Evolutionary conservation across 352 stramenopile genomes (phyloP).

Genomic region (Phytophthora uliginosa): DNA sequence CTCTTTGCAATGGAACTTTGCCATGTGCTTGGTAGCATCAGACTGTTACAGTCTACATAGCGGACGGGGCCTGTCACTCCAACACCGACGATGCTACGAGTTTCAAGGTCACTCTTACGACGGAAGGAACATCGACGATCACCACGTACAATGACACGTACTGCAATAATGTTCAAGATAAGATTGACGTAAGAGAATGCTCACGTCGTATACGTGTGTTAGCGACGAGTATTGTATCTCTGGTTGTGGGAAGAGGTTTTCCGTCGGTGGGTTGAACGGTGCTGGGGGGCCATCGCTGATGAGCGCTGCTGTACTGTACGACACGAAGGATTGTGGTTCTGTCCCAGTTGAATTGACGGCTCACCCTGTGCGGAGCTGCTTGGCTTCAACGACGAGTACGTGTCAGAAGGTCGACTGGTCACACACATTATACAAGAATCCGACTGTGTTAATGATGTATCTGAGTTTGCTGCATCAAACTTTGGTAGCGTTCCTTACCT

Average conservation of each 20-base stretch:
- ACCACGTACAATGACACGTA: slow-evolving; percentile 2
- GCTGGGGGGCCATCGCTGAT: neutral
- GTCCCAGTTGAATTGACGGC: neutral
- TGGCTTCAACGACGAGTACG: neutral
- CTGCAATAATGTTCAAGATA: neutral
- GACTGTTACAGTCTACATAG: neutral
- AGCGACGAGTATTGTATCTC: neutral
- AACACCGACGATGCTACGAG: slow-evolving; percentile 10
- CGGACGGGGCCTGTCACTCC: slow-evolving; percentile 2
- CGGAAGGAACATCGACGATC: neutral
- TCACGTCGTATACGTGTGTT: neutral
- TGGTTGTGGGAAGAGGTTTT: neutral
- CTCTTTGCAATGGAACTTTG: too few relatives aligned
- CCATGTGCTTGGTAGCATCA: neutral
- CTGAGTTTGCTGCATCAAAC: neutral
- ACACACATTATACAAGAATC: neutral
- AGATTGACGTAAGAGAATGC: neutral
- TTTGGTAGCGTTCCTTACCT: neutral
- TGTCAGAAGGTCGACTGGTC: neutral
- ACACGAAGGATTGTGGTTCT: neutral
- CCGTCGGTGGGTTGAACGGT: neutral
- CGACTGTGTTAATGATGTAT: neutral
- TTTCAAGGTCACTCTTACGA: slow-evolving; percentile 3
- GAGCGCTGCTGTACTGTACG: neutral
- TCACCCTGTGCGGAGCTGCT: neutral